Conservation (phyloP, 148 eudicot genomes). For the Oxyria digyna region DNA sequence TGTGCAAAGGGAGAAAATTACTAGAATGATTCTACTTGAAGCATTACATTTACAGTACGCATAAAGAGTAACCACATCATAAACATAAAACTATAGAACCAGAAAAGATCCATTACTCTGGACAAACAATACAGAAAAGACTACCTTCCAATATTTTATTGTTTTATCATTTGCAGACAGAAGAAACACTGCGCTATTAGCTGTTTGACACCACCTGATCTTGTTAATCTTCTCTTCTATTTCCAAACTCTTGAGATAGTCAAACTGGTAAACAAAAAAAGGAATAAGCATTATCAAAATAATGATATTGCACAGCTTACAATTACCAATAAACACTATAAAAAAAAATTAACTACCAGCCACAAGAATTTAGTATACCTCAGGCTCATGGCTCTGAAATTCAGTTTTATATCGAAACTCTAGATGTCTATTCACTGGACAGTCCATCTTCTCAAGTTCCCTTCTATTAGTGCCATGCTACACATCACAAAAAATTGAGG, state of each 20-base stretch:
- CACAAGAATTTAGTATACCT: constrained; percentile 33
- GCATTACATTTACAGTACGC: background rate
- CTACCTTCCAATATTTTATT: constrained; percentile 95
- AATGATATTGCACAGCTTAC: background rate
- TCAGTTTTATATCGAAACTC: constrained; percentile 98
- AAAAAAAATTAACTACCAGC: constrained; percentile 6
- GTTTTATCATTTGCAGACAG: constrained; percentile 96
- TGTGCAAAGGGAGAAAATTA: background rate
- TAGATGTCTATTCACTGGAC: constrained; percentile 61
- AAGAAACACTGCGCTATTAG: constrained; percentile 86
- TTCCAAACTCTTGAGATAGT: constrained; percentile 98
- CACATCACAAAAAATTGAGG: constrained; percentile 8
- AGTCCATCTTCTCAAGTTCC: constrained; percentile 70
- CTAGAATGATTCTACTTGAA: background rate
- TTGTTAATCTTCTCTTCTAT: constrained; percentile 99
- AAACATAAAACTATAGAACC: background rate
- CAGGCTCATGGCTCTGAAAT: constrained; percentile 99
- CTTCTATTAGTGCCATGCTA: constrained; percentile 56
- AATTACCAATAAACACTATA: background rate
- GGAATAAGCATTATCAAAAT: constrained; percentile 9
- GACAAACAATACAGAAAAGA: background rate
- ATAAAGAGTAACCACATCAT: background rate
- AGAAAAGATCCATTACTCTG: background rate
- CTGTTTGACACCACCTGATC: constrained; percentile 95
- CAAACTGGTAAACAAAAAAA: constrained; percentile 52